Conservation (phyloP, 495 filamentous ascomycete genomes). For the Hyaloscypha variabilis region DNA sequence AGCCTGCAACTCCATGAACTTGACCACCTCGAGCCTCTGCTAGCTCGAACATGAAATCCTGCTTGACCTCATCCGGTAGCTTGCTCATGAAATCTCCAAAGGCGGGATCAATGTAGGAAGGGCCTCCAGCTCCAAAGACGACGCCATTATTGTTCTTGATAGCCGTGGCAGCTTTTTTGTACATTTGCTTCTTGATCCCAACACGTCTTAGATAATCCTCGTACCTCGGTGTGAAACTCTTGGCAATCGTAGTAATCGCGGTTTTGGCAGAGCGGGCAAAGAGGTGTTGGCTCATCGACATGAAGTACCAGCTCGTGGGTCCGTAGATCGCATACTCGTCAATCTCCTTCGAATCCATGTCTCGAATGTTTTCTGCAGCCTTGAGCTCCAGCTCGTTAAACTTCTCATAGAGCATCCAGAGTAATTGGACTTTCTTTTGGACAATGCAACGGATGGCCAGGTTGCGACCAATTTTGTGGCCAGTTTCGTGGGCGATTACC, state of each 20-base stretch:
- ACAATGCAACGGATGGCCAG: not conserved
- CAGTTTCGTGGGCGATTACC: not conserved
- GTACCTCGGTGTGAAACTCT: no score
- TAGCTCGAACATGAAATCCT: no score
- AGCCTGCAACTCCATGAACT: no score
- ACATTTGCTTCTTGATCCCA: no score
- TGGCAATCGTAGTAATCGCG: not conserved
- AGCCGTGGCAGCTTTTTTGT: no score
- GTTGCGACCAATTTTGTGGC: not conserved
- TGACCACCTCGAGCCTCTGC: no score
- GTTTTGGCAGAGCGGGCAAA: not conserved
- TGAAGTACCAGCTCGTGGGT: not conserved
- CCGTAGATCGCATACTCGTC: not conserved
- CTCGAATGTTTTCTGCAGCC: not conserved
- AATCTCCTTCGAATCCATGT: not conserved
- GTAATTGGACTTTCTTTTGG: not conserved
- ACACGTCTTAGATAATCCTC: no score
- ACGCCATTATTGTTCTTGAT: no score
- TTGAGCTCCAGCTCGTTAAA: not conserved
- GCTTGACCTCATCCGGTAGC: no score
- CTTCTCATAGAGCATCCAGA: not conserved
- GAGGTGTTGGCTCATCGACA: not conserved
- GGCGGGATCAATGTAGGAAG: no score
- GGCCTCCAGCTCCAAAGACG: no score
- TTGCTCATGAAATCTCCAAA: no score